Evolutionary conservation across 805 yeast genomes (phyloP), one percentile per base, ranked within the genome.

Genomic region (Saccharomyces paradoxus): DNA sequence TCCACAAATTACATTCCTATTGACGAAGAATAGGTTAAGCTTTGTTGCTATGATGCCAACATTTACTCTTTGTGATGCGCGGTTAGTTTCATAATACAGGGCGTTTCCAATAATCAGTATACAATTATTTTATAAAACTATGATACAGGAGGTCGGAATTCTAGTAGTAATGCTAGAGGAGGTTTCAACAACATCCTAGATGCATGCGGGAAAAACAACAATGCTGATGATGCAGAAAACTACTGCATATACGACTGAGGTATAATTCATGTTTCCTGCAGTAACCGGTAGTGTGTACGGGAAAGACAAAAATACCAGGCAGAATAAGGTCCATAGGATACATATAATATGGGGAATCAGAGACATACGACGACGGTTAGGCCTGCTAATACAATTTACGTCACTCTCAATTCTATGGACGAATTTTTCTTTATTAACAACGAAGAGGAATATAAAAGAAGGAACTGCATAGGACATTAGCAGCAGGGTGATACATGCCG

Each of bases 381-480:
- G 30, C 50, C 50, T 46, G 12, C 50, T 53, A 8, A 50, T 49
- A 26, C 53, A 27, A 14, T 41, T 21, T 17, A 47, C 44, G 26
- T 41, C 28, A 17, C 44, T 44, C 27, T 48, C 53, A 17, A 55
- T 41, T 27, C 55, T 52, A 17, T 26, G 14, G 26, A 41, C 52
- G 48, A 58, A 54, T 71, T 71, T 72, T 84, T 76, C 30, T 82
- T 84, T 59, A 69, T 75, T 57, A 64, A 59, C 51, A 81, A 66
- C 52, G 79, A 67, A 60, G 79, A 81, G 3, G 70, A 62, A 21
- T 77, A 72, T 21, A 37, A 37, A 37, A 17, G 44, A 37, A 17
- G 88, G 88, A 44, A 84, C 76, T 13, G 77, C 62, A 65, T 84
- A 84, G 4, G 86, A 80, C 46, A 83, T 60, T 48, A 81, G 71